A percentile compares a stretch with the other conserved stretches of the same genome.
phyloP scores from a whole-genome alignment of 208 protist species.

The Crithidia acanthocephali region DNA sequence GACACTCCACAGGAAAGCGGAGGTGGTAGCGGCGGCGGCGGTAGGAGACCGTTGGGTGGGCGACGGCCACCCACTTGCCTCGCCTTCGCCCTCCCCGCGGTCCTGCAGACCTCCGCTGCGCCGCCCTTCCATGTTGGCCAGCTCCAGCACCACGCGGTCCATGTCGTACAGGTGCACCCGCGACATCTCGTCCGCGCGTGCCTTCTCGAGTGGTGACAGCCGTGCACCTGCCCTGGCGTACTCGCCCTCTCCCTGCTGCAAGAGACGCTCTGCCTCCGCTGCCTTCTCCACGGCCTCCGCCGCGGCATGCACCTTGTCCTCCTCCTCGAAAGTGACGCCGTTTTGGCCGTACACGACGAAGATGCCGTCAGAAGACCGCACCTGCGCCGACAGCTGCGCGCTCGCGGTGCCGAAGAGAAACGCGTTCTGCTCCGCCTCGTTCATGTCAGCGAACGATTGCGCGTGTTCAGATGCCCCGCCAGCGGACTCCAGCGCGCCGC shows the following conservation, averaged over 20 bases:
- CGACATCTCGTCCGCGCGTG: conserved; percentile 21
- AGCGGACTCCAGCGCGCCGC: background rate
- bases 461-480: background rate
- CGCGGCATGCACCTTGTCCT: conserved; percentile 11
- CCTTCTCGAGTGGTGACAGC: background rate
- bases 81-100: background rate
- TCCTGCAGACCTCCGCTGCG: background rate
- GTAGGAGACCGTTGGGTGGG: background rate
- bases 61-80: background rate
- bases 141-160: conserved; percentile 33
- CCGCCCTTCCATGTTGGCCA: conserved; percentile 14
- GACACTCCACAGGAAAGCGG: background rate
- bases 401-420: conserved; percentile 38
- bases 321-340: conserved; percentile 18
- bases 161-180: conserved; percentile 28
- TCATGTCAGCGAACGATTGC: conserved; percentile 19
- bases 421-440: conserved; percentile 44
- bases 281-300: conserved; percentile 1
- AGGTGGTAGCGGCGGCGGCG: background rate
- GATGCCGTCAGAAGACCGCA: conserved; percentile 23
- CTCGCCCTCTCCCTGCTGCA: background rate
- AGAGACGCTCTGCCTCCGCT: background rate
- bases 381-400: conserved; percentile 19
- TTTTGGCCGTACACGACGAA: conserved; percentile 32
- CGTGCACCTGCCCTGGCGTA: too few relatives aligned